Base-by-base conservation (phyloP, 1,284 basidiomycete genomes). In the Naganishia liquefaciens region DNA sequence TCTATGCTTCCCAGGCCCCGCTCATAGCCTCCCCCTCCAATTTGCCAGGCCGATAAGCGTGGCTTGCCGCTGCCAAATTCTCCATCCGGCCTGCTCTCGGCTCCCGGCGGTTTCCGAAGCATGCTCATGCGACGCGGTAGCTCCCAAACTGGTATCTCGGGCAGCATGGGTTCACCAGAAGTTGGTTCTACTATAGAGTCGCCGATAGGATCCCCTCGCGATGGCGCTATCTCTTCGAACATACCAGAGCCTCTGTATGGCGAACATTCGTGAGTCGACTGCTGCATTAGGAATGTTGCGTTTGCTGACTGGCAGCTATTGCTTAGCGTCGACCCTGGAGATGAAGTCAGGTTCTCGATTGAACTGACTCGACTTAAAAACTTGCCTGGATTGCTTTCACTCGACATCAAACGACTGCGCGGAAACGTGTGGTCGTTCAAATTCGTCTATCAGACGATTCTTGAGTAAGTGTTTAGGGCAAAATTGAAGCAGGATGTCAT, bases 381-480 rank as follows among this genome's bases (percentile, higher is more conserved):
- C 68, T 82, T 96, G 73, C 89, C 88, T 70, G 90, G 90, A 72
- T 89, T 91, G 49, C 92, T 89, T 76, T 88, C 88, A 76, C 82
- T 97, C 71, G 93, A 94, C 80, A 88, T 96, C 76, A 86, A 93
- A 71, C 82, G 93, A 68, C 77, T 95, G 74, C 93, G 93, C 79
- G 93, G 93, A n/a, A 89, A 90, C 74, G 81, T 94, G 71, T 86
- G 91, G 81, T 91, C 89, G 77, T 97, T 93, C 82, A 93, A 93
- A 80, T 93, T 90, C 77, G 83, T 96, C 77, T 95, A 96, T 77
- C 90, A 94, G 81, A 88, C 86, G 63, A 81, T 93, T 73, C 83
- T 91, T 82, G 85, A 89, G 91, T 93, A 77, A 76, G 91, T 60
- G 33, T 50, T 25, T 23, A n/a, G 33, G 21, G 10, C 3, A 40